Evolutionary conservation across 495 filamentous ascomycete species (phyloP), one percentile per base, ranked within the genome.

Genomic region (Tuber brumale): DNA sequence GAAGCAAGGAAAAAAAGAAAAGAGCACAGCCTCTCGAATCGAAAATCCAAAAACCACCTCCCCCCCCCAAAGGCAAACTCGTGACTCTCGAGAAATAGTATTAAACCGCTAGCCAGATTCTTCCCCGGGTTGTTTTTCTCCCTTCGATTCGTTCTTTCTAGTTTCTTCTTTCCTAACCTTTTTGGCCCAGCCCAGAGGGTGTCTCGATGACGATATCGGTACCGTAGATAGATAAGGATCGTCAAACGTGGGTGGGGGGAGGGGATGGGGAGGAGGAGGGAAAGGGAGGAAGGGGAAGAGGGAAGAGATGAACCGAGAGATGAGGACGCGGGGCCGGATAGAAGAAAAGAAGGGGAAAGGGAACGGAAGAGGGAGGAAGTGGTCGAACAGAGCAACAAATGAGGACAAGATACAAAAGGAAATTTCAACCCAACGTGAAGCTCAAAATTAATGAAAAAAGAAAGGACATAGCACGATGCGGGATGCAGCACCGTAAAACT

Each of bases 141-240:
- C 27, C 57, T 35, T 18, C 14, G 57, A 18, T 31, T 66, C 76
- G 66, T 70, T 79, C 27, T 69, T 73, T 69, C 7, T 27, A 48
- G 43, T 75, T 75, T 44, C 27, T 79, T 72, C 73, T 37, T 79
- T 69, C 78, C 78, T 66, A 66, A 66, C 57, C 57, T 66, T 66
- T 66, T 79, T 76, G 76, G 78, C 73, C 78, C 77, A 79, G 78
- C 78, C 78, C 70, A 69, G 61, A 79, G 72, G 73, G n/a, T 66
- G 57, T 35, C 27, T 19, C 27, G 57, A 66, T 66, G 57, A 66
- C 27, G 57, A 66, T 66, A 66, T 35, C 14, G 27, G 57, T 6
- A 14, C 31, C 9, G 57, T 35, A 66, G 57, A 66, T 66, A 66
- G 57, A 66, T 66, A 66, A 66, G 27, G 27, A 35, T 35, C 57